A percentile compares a stretch with the other conserved stretches of the same genome.
Evolutionary conservation across 768 basidiomycete genomes (phyloP).

Genomic region (Psilocybe sp.): DNA sequence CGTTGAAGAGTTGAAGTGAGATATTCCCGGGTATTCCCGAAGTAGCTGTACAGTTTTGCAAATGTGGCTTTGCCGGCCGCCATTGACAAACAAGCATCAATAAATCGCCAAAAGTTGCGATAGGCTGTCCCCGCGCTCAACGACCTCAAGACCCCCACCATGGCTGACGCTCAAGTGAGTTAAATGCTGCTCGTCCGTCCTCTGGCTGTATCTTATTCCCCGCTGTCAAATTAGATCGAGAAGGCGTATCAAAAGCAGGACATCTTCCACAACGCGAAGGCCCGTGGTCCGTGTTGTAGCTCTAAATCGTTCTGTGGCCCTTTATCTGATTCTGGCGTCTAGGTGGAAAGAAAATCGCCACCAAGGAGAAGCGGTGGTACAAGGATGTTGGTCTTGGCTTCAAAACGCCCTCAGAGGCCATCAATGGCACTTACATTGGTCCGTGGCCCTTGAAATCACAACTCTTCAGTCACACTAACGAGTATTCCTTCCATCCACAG

Average conservation of each 20-base stretch:
- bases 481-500: slow-evolving; percentile 33
- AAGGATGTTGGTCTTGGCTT: slow-evolving; percentile 97
- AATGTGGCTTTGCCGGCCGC: slow-evolving; percentile 33
- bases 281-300: slow-evolving; percentile 64
- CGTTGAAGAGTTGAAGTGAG: neutral
- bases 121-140: slow-evolving; percentile 27
- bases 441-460: slow-evolving; percentile 29
- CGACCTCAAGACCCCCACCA: slow-evolving; percentile 46
- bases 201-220: slow-evolving; percentile 5
- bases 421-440: slow-evolving; percentile 96
- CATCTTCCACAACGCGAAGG: slow-evolving; percentile 97
- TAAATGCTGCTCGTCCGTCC: neutral
- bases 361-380: slow-evolving; percentile 98
- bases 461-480: neutral
- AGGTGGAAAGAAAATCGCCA: slow-evolving; percentile 90
- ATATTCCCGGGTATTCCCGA: slow-evolving; percentile 30
- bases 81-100: slow-evolving; percentile 40
- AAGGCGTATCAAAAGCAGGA: slow-evolving; percentile 98
- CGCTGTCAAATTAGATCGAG: slow-evolving; percentile 63
- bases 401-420: slow-evolving; percentile 95
- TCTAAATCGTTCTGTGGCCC: slow-evolving; percentile 5
- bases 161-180: slow-evolving; percentile 61
- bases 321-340: slow-evolving; percentile 18
- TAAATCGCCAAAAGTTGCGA: slow-evolving; percentile 31
- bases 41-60: slow-evolving; percentile 38